Base-by-base conservation (phyloP, 2,329 filamentous ascomycete species). In the Xylaria multiplex region DNA sequence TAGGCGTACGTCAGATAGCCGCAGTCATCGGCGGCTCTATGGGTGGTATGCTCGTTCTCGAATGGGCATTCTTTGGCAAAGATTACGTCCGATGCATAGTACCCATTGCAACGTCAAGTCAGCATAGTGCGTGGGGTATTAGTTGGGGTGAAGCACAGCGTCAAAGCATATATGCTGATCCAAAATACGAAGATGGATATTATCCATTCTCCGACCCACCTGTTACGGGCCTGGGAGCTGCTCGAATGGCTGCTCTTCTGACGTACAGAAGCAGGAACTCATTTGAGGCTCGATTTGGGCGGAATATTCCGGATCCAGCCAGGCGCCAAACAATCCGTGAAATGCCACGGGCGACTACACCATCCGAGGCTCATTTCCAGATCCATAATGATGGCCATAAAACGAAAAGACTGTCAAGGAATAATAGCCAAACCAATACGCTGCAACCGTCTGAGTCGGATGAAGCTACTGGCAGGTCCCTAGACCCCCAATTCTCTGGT, bases 141-240 rank as follows among this genome's bases (percentile, higher is more conserved):
- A 94, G 91, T 79, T 96, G 93, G 93, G 92, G 92, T 48, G 93
- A 96, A 77, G 92, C 92, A 3, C 93, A 96, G 78, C 86, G 93
- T 58, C 92, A 96, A 80, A 94, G 91, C 84, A 98, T 99, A 77
- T 99, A 98, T 81, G 94, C 93, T 45, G 96, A 99, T 77, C 96
- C 96, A 37, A 98, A 97, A 82, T 99, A 99, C 79, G 93, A 97
- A 68, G 94, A 98, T 75, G 96, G 96, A 50, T 98, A 97, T 81
- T 99, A 98, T 77, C 75, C 88, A 1, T 96, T 96, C 74, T 86
- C 91, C 37, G 93, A 98, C 72, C 94, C 94, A 40, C 96, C 96
- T 0, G 84, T 89, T 0, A 91, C 93, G 0, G 96, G 96, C 0
- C 86, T 99, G 2, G 93, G 94, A 13, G 96, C 96, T 7, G 96